These are phyloP conservation scores for Schrenkiella parvula DNA, from an alignment of 345 rosid species.

Conservation along the genomic window DNA sequence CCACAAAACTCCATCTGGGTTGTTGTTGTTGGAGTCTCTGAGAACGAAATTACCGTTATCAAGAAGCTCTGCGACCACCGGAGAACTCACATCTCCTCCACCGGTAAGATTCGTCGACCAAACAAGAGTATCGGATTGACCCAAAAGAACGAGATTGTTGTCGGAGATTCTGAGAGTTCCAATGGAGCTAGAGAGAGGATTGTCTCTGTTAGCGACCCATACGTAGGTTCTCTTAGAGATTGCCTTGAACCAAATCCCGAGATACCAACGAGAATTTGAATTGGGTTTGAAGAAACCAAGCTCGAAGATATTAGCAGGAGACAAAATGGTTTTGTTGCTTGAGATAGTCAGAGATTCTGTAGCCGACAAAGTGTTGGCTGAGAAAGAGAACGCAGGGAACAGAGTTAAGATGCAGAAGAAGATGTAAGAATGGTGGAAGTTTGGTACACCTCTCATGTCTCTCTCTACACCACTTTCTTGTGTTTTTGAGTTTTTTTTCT, in stretches of 20 bases:
- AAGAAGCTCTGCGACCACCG: constrained; percentile 51
- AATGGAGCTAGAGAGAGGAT: constrained; percentile 48
- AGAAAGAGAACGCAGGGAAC: constrained; percentile 36
- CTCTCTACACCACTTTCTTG: constrained; percentile 1
- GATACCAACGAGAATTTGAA: constrained; percentile 43
- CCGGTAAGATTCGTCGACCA: constrained; percentile 60
- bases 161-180: constrained; percentile 45
- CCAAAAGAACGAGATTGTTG: constrained; percentile 40
- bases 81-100: constrained; percentile 24
- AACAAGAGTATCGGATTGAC: constrained; percentile 10
- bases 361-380: constrained; percentile 43
- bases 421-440: constrained; percentile 21
- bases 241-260: constrained; percentile 81
- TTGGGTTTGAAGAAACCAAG: constrained; percentile 63
- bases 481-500: neutral
- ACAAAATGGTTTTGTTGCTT: constrained; percentile 47
- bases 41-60: constrained; percentile 71
- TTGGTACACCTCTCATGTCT: constrained; percentile 32
- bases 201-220: constrained; percentile 90
- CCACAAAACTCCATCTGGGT: constrained; percentile 41
- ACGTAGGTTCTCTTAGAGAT: constrained; percentile 51
- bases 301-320: constrained; percentile 52
- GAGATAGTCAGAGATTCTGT: constrained; percentile 40
- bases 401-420: constrained; percentile 29
- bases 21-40: constrained; percentile 31